phyloP scores from a whole-genome alignment of 108 stramenopile species.

The Skeletonema tropicum region DNA sequence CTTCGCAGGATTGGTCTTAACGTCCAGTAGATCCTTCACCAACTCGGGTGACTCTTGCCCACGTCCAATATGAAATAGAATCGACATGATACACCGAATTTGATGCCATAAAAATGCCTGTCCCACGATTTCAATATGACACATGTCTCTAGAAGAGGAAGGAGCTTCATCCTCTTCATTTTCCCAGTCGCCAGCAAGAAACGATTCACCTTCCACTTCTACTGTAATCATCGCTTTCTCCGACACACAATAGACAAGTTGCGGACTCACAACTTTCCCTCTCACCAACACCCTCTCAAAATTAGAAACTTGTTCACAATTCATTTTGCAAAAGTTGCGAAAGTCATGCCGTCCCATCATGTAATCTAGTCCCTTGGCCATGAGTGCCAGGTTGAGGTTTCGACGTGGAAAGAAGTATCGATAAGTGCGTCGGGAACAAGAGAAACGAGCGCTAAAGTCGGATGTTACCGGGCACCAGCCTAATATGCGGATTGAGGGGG shows the following conservation, averaged over 20 bases:
- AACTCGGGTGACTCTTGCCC: slow-evolving; percentile 84
- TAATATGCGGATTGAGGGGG: slow-evolving; percentile 88
- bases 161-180: background rate
- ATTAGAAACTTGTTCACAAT: slow-evolving; percentile 91
- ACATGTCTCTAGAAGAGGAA: slow-evolving; percentile 50
- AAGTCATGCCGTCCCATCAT: slow-evolving; percentile 97
- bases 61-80: slow-evolving; percentile 92
- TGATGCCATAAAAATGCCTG: slow-evolving; percentile 99
- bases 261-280: slow-evolving; percentile 55
- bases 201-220: too few relatives aligned
- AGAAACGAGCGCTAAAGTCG: slow-evolving; percentile 95
- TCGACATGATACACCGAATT: slow-evolving; percentile 94
- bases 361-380: slow-evolving; percentile 66
- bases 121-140: slow-evolving; percentile 87
- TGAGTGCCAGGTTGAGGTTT: slow-evolving; percentile 73
- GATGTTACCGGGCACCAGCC: slow-evolving; percentile 94
- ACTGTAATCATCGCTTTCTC: background rate
- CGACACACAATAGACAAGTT: slow-evolving; percentile 21
- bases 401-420: slow-evolving; percentile 90
- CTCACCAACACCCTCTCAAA: slow-evolving; percentile 79
- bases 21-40: slow-evolving; percentile 83
- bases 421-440: slow-evolving; percentile 84
- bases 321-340: slow-evolving; percentile 99
- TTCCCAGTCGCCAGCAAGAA: background rate
- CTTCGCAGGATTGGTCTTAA: slow-evolving; percentile 86